Conservation (phyloP, 371 early-diverging fungal species). For the Syncephalastrum monosporum region DNA sequence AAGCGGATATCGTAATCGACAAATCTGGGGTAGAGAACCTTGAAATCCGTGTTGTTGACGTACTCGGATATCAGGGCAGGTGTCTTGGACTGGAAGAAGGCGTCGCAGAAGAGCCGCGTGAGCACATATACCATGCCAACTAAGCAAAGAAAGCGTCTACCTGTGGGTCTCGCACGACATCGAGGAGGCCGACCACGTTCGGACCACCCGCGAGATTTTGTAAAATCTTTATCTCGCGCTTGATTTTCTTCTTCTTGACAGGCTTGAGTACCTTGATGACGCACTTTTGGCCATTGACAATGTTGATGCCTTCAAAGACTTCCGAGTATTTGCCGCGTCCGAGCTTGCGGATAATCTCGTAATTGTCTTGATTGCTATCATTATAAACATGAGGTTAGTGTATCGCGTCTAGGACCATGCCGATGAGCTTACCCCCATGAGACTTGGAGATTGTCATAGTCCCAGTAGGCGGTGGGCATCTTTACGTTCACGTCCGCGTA, state of each 20-base stretch:
- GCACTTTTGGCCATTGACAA: conserved; percentile 74
- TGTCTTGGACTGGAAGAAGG: conserved; percentile 70
- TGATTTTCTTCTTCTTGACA: conserved; percentile 99
- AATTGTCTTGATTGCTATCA: conserved; percentile 86
- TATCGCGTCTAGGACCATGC: too few relatives aligned
- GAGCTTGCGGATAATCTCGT: conserved; percentile 95
- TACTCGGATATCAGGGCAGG: conserved; percentile 98
- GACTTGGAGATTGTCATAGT: conserved; percentile 89
- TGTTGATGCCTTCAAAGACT: conserved; percentile 97
- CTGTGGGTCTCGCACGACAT: conserved; percentile 95
- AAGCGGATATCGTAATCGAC: conserved; percentile 94
- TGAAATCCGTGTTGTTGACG: conserved; percentile 85
- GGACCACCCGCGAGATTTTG: conserved; percentile 94
- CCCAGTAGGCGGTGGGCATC: conserved; percentile 90
- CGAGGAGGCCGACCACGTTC: conserved; percentile 91
- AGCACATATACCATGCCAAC: too few relatives aligned
- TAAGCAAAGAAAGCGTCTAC: conserved; percentile 30
- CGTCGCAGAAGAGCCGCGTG: neutral
- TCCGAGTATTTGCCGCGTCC: conserved; percentile 99
- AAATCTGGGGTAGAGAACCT: conserved; percentile 71
- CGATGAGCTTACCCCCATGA: conserved; percentile 72
- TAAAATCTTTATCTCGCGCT: conserved; percentile 98
- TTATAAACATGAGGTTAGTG: too few relatives aligned
- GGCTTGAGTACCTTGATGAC: conserved; percentile 99
- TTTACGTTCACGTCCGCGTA: conserved; percentile 90